Base-by-base conservation (phyloP, 148 eudicot genomes). In the Rhododendron kiyosumense region DNA sequence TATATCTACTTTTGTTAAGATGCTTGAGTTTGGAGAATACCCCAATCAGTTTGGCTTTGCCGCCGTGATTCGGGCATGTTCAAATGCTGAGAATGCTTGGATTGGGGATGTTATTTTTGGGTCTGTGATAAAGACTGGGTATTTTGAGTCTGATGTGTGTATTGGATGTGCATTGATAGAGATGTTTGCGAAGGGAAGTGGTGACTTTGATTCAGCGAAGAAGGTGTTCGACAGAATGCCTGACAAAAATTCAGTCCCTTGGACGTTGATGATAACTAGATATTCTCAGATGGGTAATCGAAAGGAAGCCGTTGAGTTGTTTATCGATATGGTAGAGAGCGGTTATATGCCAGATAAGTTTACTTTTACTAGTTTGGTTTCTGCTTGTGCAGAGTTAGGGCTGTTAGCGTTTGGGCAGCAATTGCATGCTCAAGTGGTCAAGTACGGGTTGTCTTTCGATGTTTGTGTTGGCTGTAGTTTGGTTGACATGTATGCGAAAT, bases 261-360 rank as follows among this genome's bases (percentile, higher is more conserved):
- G 97, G 97, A 90, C 93, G 83, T 78, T 89, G 89, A 88, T 94
- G 95, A 91, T 93, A 12, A 89, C 97, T 81, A 88, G 97, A 75
- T 88, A 81, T 75, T 67, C 89, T 24, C 94, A 92, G 74, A 46
- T 88, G 92, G 97, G 93, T 65, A 84, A 13, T 88, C 13, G 28
- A 0, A 82, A 76, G 52, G 81, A 86, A 12, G 94, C 91, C 2
- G 49, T 93, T 85, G 76, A 63, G n/a, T 88, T 94, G 90, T 92
- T 94, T 86, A 6, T 89, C 30, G 89, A 92, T 15, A 93, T 94
- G 95, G 86, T 91, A 49, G 28, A 32, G 71, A 87, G 82, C 20
- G 92, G 92, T 14, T 89, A 48, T 84, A 54, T 17, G 22, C 63
- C 63, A 20, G 63, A 57, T 57, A 57, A 57, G 22, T 57, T 57